Conservation (phyloP, 139 green algal genomes). For the Coccomyxa sp. region DNA sequence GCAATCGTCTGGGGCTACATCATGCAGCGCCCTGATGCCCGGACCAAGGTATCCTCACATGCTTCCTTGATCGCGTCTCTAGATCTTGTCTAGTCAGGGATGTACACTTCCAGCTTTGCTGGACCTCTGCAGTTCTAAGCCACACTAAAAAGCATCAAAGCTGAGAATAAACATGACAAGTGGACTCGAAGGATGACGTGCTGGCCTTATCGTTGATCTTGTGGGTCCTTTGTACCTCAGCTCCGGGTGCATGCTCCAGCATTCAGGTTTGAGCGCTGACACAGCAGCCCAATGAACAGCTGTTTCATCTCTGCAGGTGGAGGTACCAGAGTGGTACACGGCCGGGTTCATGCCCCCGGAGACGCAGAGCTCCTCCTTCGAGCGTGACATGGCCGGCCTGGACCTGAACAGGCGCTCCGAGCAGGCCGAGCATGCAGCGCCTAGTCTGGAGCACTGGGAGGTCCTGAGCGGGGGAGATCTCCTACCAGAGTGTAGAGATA, state of each 20-base stretch:
- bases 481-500: background rate
- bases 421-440: background rate
- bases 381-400: background rate
- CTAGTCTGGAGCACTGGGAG: background rate
- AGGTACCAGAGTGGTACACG: slow-evolving; percentile 61
- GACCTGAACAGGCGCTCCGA: background rate
- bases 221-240: too few relatives aligned
- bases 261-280: background rate
- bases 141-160: too few relatives aligned
- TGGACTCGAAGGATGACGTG: too few relatives aligned
- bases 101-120: too few relatives aligned
- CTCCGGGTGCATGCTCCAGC: too few relatives aligned
- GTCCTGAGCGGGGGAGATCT: background rate
- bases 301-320: slow-evolving; percentile 10
- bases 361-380: background rate
- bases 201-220: too few relatives aligned
- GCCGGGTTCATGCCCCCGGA: slow-evolving; percentile 1
- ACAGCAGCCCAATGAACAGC: background rate
- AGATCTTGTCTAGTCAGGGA: too few relatives aligned
- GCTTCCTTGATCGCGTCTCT: too few relatives aligned
- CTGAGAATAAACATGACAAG: too few relatives aligned
- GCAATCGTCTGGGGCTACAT: slow-evolving; percentile 57
- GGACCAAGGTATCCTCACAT: slow-evolving; percentile 8
- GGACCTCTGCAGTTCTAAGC: too few relatives aligned
- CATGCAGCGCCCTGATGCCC: slow-evolving; percentile 31